A percentile compares a stretch with the other conserved stretches of the same genome.
Conservation (phyloP, 345 rosid species). For the Reutealis trisperma region DNA sequence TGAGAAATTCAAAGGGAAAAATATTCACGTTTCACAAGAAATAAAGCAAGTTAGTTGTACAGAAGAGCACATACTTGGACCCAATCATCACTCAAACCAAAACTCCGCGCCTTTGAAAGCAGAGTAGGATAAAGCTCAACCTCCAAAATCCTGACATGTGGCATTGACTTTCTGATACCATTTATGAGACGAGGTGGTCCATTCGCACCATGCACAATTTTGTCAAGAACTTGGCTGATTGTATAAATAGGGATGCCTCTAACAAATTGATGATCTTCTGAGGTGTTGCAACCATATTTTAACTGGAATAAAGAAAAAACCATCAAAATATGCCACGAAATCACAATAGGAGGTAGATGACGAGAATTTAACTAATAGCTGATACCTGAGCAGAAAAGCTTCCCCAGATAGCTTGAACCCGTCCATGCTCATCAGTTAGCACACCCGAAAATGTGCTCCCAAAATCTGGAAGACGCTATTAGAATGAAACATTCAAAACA, state of each 20-base stretch:
- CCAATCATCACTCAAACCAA: constrained; percentile 84
- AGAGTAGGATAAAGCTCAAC: constrained; percentile 85
- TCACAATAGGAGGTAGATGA: constrained; percentile 7
- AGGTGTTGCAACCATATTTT: constrained; percentile 64
- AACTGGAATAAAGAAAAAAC: constrained; percentile 46
- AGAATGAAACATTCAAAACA: not conserved
- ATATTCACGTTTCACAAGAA: not conserved
- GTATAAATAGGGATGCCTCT: constrained; percentile 81
- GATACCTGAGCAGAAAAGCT: constrained; percentile 94
- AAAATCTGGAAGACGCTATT: constrained; percentile 58
- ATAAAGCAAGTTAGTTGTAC: not conserved
- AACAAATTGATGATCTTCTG: constrained; percentile 91
- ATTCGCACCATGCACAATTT: constrained; percentile 63
- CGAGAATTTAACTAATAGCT: constrained; percentile 14
- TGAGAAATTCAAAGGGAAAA: not conserved
- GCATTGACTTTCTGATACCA: constrained; percentile 84
- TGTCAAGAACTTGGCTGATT: constrained; percentile 74
- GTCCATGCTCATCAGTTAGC: constrained; percentile 82
- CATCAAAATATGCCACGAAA: constrained; percentile 18
- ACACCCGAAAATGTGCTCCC: constrained; percentile 96
- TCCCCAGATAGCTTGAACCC: constrained; percentile 93
- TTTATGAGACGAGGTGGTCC: constrained; percentile 77
- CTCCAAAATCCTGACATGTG: constrained; percentile 85
- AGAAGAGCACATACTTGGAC: constrained; percentile 58
- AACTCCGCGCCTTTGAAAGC: constrained; percentile 94